These are phyloP conservation scores for Ophiostoma populinum DNA, from an alignment of 2,329 filamentous ascomycete genomes.

Conservation along the genomic window DNA sequence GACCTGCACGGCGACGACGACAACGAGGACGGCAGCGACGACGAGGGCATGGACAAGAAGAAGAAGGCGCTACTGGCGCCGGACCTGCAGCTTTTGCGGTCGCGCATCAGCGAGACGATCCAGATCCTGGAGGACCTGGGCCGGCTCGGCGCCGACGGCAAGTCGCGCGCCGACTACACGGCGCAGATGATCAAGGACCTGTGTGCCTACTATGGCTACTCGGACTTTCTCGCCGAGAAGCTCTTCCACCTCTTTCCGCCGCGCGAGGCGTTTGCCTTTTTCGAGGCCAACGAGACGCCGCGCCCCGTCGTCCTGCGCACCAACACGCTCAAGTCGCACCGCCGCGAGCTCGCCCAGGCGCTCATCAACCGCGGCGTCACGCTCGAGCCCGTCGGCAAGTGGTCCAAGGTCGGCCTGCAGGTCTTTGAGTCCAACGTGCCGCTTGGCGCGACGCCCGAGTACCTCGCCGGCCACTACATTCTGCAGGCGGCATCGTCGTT, in stretches of 20 bases:
- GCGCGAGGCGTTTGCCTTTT: slow-evolving; percentile 90
- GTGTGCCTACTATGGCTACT: slow-evolving; percentile 94
- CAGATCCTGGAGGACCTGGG: slow-evolving; percentile 80
- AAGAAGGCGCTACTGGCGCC: slow-evolving; percentile 56
- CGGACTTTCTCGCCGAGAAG: slow-evolving; percentile 86
- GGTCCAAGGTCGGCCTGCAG: slow-evolving; percentile 95
- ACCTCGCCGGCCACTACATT: slow-evolving; percentile 94
- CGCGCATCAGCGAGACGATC: slow-evolving; percentile 81
- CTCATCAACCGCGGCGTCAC: slow-evolving; percentile 94
- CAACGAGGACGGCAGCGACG: slow-evolving; percentile 11
- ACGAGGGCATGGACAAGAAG: slow-evolving; percentile 26
- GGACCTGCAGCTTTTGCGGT: slow-evolving; percentile 75
- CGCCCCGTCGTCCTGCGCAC: slow-evolving; percentile 91
- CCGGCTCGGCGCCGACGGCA: slow-evolving; percentile 60
- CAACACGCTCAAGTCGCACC: slow-evolving; percentile 71
- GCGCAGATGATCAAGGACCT: slow-evolving; percentile 77
- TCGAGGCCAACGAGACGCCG: slow-evolving; percentile 90
- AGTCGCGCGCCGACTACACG: slow-evolving; percentile 78
- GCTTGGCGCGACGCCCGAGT: slow-evolving; percentile 89
- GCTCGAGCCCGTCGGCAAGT: slow-evolving; percentile 91
- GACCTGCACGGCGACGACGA: slow-evolving; percentile 29
- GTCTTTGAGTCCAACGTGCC: slow-evolving; percentile 79
- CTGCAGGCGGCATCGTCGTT: slow-evolving; percentile 94
- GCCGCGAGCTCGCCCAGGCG: slow-evolving; percentile 71
- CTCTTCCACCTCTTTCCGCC: slow-evolving; percentile 84